Conservation (phyloP, 2,329 filamentous ascomycete species). For the Paramyrothecium roridum region DNA sequence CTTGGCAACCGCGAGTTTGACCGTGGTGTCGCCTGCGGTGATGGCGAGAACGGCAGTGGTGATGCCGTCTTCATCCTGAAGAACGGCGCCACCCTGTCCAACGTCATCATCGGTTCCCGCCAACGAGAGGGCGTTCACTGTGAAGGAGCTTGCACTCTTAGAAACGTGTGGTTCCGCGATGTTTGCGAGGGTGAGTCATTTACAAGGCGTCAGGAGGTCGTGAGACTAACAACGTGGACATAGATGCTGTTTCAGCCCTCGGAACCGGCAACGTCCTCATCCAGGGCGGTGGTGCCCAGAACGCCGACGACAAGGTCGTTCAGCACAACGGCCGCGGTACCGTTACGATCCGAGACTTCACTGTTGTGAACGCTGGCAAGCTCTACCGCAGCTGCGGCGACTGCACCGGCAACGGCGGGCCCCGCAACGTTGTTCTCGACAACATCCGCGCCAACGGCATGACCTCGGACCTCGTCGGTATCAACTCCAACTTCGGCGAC, state of each 20-base stretch:
- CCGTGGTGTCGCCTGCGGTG: constrained; percentile 13
- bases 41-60: constrained; percentile 13
- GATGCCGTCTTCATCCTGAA: constrained; percentile 34
- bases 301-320: constrained; percentile 27
- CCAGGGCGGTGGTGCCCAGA: constrained; percentile 28
- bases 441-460: background rate
- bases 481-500: constrained; percentile 1
- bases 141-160: constrained; percentile 33
- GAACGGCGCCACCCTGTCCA: constrained; percentile 33
- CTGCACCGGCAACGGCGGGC: background rate
- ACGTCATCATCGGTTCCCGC: constrained; percentile 38
- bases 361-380: constrained; percentile 30
- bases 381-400: constrained; percentile 1
- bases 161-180: constrained; percentile 41
- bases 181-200: constrained; percentile 27
- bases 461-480: background rate
- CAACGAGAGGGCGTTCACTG: constrained; percentile 40
- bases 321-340: constrained; percentile 31
- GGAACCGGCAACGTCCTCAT: constrained; percentile 8
- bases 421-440: background rate
- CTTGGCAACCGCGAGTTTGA: constrained; percentile 15
- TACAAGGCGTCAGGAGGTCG: background rate
- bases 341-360: constrained; percentile 24
- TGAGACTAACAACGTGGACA: no score
- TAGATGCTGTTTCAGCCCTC: background rate